Percentiles rank a stretch among this genome's conserved stretches.
These are phyloP conservation scores for Aureobasidium sp. DNA, from an alignment of 2,329 filamentous ascomycete genomes.

Conservation along the genomic window DNA sequence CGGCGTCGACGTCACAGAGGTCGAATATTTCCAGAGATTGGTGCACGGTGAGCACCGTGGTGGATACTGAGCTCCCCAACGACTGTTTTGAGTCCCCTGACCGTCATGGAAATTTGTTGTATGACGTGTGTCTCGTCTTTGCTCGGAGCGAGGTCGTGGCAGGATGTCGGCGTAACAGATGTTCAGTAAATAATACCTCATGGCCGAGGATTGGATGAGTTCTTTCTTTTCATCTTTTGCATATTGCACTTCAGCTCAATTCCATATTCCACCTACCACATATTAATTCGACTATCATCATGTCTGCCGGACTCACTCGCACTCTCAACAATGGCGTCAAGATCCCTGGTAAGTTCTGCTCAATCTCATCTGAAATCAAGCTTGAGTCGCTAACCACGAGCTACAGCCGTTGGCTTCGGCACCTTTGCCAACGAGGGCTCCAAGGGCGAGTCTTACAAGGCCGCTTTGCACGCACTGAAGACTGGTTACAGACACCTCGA, in stretches of 20 bases:
- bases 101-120: conserved; percentile 12
- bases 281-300: conserved; percentile 27
- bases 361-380: not conserved
- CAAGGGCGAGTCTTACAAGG: conserved; percentile 52
- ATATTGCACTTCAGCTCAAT: not conserved
- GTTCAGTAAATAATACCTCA: conserved; percentile 14
- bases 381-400: not conserved
- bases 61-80: conserved; percentile 13
- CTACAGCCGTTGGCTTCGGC: conserved; percentile 52
- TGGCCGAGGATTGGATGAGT: not conserved
- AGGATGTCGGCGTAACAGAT: conserved; percentile 6
- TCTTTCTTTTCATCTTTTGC: conserved; percentile 9
- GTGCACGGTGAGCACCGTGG: conserved; percentile 12
- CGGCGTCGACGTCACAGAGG: conserved; percentile 4
- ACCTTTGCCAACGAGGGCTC: conserved; percentile 61
- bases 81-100: conserved; percentile 11
- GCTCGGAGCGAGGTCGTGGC: conserved; percentile 13
- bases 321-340: conserved; percentile 52
- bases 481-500: conserved; percentile 50
- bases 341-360: conserved; percentile 39
- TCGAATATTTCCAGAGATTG: conserved; percentile 7
- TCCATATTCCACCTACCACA: not conserved
- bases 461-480: conserved; percentile 43
- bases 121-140: conserved; percentile 13
- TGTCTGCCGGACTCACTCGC: conserved; percentile 51